Conservation (phyloP, 306 rosid genomes). For the Begonia masoniana region DNA sequence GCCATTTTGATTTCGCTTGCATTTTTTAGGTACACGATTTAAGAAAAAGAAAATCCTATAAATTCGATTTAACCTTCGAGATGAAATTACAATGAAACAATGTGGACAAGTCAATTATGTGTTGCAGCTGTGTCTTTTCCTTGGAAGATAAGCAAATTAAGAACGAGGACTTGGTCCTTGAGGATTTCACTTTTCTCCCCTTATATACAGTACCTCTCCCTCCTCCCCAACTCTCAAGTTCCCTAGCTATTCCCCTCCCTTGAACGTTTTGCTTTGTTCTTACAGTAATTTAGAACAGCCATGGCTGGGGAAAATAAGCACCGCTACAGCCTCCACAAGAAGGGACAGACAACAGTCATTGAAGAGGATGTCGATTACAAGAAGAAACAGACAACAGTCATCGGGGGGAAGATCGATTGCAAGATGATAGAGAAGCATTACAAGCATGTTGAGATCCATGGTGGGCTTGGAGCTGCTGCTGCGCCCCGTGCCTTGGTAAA, state of each 20-base stretch:
- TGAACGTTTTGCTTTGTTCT: not conserved
- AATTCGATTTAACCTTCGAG: too few relatives aligned
- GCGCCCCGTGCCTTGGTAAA: constrained; percentile 57
- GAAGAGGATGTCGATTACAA: constrained; percentile 28
- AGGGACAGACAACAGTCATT: constrained; percentile 5
- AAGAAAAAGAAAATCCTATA: too few relatives aligned
- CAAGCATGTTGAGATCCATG: constrained; percentile 29
- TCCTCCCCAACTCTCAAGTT: not conserved
- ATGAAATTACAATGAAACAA: too few relatives aligned
- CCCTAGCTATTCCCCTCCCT: not conserved
- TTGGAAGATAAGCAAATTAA: too few relatives aligned
- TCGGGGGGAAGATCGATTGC: constrained; percentile 24
- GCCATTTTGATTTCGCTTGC: too few relatives aligned
- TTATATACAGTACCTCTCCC: not conserved
- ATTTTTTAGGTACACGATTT: too few relatives aligned
- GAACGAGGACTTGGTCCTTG: too few relatives aligned
- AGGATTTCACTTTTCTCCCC: too few relatives aligned
- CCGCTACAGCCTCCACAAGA: constrained; percentile 37
- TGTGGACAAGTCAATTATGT: too few relatives aligned
- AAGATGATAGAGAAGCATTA: constrained; percentile 56
- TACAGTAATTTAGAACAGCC: constrained; percentile 1
- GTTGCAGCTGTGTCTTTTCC: too few relatives aligned
- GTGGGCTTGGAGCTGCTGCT: constrained; percentile 36
- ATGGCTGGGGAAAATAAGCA: constrained; percentile 53
- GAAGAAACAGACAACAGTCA: constrained; percentile 15